Conservation (phyloP, 257 asterid genomes). For the Solanum pinnatisectum region DNA sequence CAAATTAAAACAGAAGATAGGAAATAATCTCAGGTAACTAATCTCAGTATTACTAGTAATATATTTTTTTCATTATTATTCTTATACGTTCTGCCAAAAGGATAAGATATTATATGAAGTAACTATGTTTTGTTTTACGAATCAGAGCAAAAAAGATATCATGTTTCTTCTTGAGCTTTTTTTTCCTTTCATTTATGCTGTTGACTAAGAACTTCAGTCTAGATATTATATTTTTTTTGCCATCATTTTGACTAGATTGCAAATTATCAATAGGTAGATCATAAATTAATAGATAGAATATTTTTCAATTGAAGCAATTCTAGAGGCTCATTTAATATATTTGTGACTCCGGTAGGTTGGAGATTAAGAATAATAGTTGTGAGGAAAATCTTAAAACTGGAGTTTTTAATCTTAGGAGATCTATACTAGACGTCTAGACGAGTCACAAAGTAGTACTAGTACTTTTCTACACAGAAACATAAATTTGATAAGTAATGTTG, state of each 20-base stretch:
- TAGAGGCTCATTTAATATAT: background rate
- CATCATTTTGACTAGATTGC: background rate
- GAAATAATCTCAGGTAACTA: background rate
- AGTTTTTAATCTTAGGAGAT: background rate
- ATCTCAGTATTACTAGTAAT: no score
- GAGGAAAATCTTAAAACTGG: background rate
- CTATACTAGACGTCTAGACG: background rate
- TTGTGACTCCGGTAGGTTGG: background rate
- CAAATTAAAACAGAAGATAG: background rate
- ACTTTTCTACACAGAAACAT: background rate
- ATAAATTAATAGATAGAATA: background rate
- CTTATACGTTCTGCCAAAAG: rapidly evolving
- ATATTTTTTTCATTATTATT: no score
- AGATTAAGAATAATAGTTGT: background rate
- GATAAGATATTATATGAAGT: background rate
- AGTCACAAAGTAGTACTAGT: background rate
- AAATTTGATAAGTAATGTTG: background rate
- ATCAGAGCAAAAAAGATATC: background rate
- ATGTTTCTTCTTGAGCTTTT: background rate
- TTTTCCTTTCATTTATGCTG: background rate
- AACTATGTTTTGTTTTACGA: no score
- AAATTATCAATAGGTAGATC: background rate
- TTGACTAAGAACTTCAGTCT: background rate
- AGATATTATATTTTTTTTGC: background rate
- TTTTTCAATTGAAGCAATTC: background rate